These are phyloP conservation scores for Paspalum notatum DNA, from an alignment of 176 grass and related monocot genomes.

Conservation along the genomic window DNA sequence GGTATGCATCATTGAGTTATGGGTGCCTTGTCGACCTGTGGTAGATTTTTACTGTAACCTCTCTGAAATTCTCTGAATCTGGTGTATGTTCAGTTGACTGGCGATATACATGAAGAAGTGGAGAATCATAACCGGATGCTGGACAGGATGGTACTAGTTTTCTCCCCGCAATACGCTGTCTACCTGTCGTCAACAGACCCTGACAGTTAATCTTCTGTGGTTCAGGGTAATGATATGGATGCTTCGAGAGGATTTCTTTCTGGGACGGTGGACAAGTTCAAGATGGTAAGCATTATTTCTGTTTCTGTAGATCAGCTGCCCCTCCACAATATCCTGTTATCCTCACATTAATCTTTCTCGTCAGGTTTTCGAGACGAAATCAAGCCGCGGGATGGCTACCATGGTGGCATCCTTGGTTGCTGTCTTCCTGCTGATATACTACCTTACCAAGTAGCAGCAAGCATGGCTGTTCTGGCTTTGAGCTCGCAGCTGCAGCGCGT, in stretches of 20 bases:
- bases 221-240: constrained; percentile 94
- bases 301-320: background rate
- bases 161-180: background rate
- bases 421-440: constrained; percentile 87
- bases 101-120: constrained; percentile 91
- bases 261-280: constrained; percentile 83
- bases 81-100: constrained; percentile 67
- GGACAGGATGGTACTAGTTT: constrained; percentile 71
- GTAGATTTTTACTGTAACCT: constrained; percentile 11
- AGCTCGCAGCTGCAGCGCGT: background rate
- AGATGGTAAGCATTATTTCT: constrained; percentile 57
- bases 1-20: background rate
- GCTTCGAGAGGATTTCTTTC: constrained; percentile 86
- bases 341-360: background rate
- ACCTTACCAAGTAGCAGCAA: constrained; percentile 67
- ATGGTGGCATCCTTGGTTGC: constrained; percentile 76
- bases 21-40: background rate
- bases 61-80: constrained; percentile 16
- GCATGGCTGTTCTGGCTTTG: background rate
- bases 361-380: constrained; percentile 90
- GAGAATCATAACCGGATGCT: constrained; percentile 82
- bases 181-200: background rate
- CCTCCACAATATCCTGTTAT: background rate
- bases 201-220: constrained; percentile 11
- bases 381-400: constrained; percentile 73